Evolutionary conservation across 208 protist genomes (phyloP), one percentile per base, ranked within the genome.

Genomic region (Plasmodiophora brassicae): DNA sequence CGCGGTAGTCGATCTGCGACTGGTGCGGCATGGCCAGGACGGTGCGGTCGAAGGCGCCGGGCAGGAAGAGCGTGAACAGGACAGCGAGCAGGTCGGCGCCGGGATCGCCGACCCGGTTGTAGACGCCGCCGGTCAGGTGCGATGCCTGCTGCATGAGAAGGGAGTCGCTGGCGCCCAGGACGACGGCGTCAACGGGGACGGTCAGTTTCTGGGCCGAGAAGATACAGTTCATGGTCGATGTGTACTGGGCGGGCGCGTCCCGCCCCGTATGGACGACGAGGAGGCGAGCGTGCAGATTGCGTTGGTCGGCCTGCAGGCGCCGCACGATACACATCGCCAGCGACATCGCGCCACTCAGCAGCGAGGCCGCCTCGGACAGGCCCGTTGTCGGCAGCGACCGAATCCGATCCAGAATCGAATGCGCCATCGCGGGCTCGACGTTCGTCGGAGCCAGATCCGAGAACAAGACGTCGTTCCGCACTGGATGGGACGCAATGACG

Each of bases 11-110:
- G n/a, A 78, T 32, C 41, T 78, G 65, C 10, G n/a, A 8, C 65
- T 78, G 65, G 41, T 78, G 65, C 65, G 65, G 65, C 65, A 78
- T 78, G n/a, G 32, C 41, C 65, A 78, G 5, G 20, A 78, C n/a
- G 5, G 5, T 5, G 20, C 65, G 5, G 65, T 78, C 65, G 65
- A 78, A 78, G 20, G 65, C 65, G 20, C 65, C 65, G 5, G 65
- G 14, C 32, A 78, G 65, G 41, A 78, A 78, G 32, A 78, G n/a
- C 65, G 41, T 78, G n/a, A 78, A 38, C 65, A 78, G 65, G n/a
- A 32, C 41, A 8, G 65, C 10, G 5, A 78, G 65, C 5, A 78
- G 65, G 65, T 78, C 65, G 20, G 5, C 41, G 65, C 5, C n/a
- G 14, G 65, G 65, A 32, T 78, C 41, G n/a, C 10, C 14, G n/a